These are phyloP conservation scores for Ramalina intermedia DNA, from an alignment of 495 filamentous ascomycete genomes.

Conservation along the genomic window DNA sequence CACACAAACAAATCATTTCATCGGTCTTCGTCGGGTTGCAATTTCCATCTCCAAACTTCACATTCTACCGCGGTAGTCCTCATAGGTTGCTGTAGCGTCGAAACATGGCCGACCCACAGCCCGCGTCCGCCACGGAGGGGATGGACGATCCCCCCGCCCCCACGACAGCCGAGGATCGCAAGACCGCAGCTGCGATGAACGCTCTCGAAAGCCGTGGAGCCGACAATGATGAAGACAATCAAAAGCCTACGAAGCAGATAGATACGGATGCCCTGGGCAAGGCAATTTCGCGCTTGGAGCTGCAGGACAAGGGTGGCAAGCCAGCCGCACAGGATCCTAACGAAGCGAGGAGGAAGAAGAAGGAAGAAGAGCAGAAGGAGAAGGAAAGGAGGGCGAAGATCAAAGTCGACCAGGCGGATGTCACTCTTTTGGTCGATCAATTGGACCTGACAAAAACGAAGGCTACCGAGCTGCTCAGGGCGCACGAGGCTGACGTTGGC, in stretches of 20 bases:
- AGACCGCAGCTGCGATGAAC: constrained; percentile 73
- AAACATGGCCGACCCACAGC: constrained; percentile 47
- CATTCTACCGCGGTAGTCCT: background rate
- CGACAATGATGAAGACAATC: constrained; percentile 38
- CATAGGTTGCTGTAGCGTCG: no score
- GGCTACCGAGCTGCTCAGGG: constrained; percentile 68
- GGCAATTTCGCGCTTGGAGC: constrained; percentile 61
- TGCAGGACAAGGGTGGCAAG: constrained; percentile 19
- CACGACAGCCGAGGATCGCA: constrained; percentile 71
- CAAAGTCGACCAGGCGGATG: constrained; percentile 53
- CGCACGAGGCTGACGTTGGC: constrained; percentile 63
- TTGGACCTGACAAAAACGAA: constrained; percentile 65
- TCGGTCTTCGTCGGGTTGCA: background rate
- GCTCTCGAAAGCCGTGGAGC: constrained; percentile 43
- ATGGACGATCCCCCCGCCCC: constrained; percentile 35
- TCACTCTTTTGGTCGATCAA: constrained; percentile 55
- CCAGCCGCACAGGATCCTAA: constrained; percentile 14
- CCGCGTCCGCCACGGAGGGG: constrained; percentile 40
- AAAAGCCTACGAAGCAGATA: constrained; percentile 38
- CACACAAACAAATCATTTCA: no score
- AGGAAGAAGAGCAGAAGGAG: constrained; percentile 29
- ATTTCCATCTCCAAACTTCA: background rate
- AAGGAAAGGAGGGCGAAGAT: constrained; percentile 37
- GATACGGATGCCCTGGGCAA: constrained; percentile 73
- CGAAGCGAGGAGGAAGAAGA: constrained; percentile 18